A percentile compares a stretch with the other conserved stretches of the same genome.
Conservation (phyloP, 495 filamentous ascomycete species). For the Ramalina intermedia region DNA sequence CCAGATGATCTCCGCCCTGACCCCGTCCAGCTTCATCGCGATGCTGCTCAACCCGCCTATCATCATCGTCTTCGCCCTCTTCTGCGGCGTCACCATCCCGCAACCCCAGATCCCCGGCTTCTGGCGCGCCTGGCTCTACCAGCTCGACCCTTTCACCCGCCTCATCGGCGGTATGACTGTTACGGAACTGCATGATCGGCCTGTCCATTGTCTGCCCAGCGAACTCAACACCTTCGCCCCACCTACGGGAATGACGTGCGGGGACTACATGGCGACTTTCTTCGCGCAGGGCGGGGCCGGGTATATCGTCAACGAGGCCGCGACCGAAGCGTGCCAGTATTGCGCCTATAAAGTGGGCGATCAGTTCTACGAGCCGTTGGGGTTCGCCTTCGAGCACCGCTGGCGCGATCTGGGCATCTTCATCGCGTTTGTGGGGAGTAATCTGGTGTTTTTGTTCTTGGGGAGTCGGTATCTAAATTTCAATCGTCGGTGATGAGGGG, state of each 20-base stretch:
- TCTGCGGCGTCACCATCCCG: slow-evolving; percentile 57
- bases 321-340: slow-evolving; percentile 40
- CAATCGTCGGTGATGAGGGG: too few species aligned
- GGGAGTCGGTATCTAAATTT: too few species aligned
- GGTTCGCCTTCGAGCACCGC: slow-evolving; percentile 37
- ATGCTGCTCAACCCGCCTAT: slow-evolving; percentile 52
- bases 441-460: slow-evolving; percentile 32
- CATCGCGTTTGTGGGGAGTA: slow-evolving; percentile 63
- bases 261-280: slow-evolving; percentile 40
- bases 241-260: slow-evolving; percentile 38
- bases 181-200: slow-evolving; percentile 40
- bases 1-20: slow-evolving; percentile 49
- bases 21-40: slow-evolving; percentile 49
- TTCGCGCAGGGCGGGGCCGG: slow-evolving; percentile 30
- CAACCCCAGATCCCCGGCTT: slow-evolving; percentile 50
- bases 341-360: slow-evolving; percentile 46
- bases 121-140: slow-evolving; percentile 76
- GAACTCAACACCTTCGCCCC: slow-evolving; percentile 46
- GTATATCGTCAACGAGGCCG: slow-evolving; percentile 36
- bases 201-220: slow-evolving; percentile 41
- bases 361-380: slow-evolving; percentile 37
- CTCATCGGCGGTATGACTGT: slow-evolving; percentile 51
- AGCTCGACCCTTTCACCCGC: slow-evolving; percentile 61
- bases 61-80: slow-evolving; percentile 53
- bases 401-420: slow-evolving; percentile 62